Evolutionary conservation across 768 basidiomycete genomes (phyloP).

Genomic region (Pisolithus orientalis): DNA sequence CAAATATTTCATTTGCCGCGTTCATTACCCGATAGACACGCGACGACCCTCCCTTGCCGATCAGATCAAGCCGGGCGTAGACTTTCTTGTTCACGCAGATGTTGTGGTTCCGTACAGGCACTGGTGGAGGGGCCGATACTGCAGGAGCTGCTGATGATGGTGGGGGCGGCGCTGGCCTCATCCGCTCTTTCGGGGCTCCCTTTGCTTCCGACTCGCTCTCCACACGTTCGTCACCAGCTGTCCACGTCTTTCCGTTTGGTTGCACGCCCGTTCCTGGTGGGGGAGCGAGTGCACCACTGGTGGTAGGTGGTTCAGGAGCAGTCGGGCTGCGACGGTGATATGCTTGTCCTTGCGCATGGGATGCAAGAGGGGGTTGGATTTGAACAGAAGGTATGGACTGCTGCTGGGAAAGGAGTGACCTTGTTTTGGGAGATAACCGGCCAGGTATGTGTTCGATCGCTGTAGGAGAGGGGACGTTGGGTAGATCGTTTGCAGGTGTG

Average conservation of each 20-base stretch:
- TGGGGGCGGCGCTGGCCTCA: slow-evolving; percentile 31
- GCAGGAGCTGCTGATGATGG: slow-evolving; percentile 19
- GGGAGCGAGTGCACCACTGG: slow-evolving; percentile 25
- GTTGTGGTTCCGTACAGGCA: slow-evolving; percentile 34
- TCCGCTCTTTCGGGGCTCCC: slow-evolving; percentile 17
- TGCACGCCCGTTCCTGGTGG: slow-evolving; percentile 12
- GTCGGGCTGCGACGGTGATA: slow-evolving; percentile 68
- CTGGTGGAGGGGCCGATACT: slow-evolving; percentile 12
- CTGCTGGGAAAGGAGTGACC: slow-evolving; percentile 16
- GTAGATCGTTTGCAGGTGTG: slow-evolving; percentile 32
- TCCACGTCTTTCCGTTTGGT: slow-evolving; percentile 39
- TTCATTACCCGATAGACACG: slow-evolving; percentile 90
- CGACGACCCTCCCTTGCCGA: slow-evolving; percentile 94
- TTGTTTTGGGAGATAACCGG: slow-evolving; percentile 27
- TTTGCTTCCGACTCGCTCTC: slow-evolving; percentile 31
- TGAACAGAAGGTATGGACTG: slow-evolving; percentile 24
- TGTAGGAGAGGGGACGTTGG: slow-evolving; percentile 49
- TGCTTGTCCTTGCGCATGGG: slow-evolving; percentile 21
- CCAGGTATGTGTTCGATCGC: slow-evolving; percentile 36
- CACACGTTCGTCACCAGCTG: slow-evolving; percentile 36
- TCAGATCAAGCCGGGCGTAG: slow-evolving; percentile 81
- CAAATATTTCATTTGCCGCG: slow-evolving; percentile 69
- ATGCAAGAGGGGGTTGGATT: slow-evolving; percentile 13
- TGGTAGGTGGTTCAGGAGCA: slow-evolving; percentile 52
- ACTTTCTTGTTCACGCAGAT: slow-evolving; percentile 59